Evolutionary conservation across 495 filamentous ascomycete species (phyloP).

Genomic region (Baudoinia panamericana): DNA sequence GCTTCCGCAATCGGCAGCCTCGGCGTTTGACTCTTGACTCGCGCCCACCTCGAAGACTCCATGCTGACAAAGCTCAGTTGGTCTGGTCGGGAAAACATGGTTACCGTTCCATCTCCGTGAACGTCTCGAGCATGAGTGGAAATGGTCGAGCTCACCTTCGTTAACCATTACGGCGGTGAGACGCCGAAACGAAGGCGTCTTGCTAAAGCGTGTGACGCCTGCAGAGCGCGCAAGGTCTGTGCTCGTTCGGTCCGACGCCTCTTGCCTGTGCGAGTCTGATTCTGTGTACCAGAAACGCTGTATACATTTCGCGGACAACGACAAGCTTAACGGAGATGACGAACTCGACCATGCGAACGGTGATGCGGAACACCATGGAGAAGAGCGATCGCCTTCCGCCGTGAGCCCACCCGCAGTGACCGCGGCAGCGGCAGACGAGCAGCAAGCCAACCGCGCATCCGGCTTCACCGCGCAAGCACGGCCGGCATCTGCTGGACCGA

Average conservation of each 20-base stretch:
- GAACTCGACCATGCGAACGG: background rate
- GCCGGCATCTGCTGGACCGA: conserved; percentile 1
- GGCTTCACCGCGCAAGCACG: background rate
- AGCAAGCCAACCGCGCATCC: background rate
- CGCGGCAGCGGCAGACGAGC: background rate
- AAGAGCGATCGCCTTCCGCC: too few species aligned
- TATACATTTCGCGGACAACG: conserved; percentile 3
- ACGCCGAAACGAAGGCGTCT: conserved; percentile 17
- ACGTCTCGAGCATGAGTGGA: too few species aligned
- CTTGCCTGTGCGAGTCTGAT: background rate
- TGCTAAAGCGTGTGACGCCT: conserved; percentile 17
- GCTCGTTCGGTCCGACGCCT: background rate
- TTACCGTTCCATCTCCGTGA: too few species aligned
- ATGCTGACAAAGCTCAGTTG: too few species aligned
- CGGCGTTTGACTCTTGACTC: too few species aligned
- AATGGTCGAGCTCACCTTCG: conserved; percentile 19
- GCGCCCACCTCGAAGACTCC: too few species aligned
- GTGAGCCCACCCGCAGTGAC: too few species aligned
- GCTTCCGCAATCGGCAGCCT: too few species aligned
- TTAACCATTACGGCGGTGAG: conserved; percentile 16
- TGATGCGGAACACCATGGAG: background rate
- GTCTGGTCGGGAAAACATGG: too few species aligned
- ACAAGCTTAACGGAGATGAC: background rate
- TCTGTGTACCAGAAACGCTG: conserved; percentile 14
- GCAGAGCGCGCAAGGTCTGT: conserved; percentile 15